Percentiles rank a stretch among this genome's conserved stretches.
These are phyloP conservation scores for Fusarium abutilonis DNA, from an alignment of 2,329 filamentous ascomycete species.

Conservation along the genomic window DNA sequence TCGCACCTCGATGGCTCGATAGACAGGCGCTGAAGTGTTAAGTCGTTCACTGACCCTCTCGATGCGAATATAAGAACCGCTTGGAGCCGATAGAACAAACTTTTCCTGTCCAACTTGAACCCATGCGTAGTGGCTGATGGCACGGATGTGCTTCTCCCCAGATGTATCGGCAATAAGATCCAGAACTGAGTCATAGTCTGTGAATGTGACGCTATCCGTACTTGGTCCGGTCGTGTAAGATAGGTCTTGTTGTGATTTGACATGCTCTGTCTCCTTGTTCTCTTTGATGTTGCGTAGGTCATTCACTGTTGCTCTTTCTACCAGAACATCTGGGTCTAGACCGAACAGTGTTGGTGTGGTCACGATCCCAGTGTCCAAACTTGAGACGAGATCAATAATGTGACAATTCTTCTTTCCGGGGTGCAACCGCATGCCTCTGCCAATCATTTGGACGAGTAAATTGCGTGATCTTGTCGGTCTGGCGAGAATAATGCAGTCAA, in stretches of 20 bases:
- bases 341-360: constrained; percentile 94
- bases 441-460: constrained; percentile 96
- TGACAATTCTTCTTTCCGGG: constrained; percentile 88
- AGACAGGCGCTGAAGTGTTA: constrained; percentile 47
- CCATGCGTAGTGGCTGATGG: constrained; percentile 81
- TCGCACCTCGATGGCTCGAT: constrained; percentile 60
- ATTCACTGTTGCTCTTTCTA: constrained; percentile 71
- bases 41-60: constrained; percentile 51
- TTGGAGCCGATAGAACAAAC: constrained; percentile 75
- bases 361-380: constrained; percentile 82
- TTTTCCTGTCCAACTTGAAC: constrained; percentile 76
- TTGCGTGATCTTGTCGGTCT: constrained; percentile 93
- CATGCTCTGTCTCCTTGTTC: constrained; percentile 57
- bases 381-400: constrained; percentile 94
- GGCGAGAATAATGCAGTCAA: constrained; percentile 90
- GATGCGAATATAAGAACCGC: constrained; percentile 69
- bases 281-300: constrained; percentile 68
- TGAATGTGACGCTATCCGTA: constrained; percentile 73
- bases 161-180: constrained; percentile 87
- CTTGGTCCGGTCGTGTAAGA: constrained; percentile 22
- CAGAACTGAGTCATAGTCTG: constrained; percentile 90
- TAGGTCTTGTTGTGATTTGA: constrained; percentile 24
- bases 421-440: constrained; percentile 86
- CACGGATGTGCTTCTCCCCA: constrained; percentile 80
- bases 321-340: constrained; percentile 81